Base-by-base conservation (phyloP, 2,329 filamentous ascomycete genomes). In the Epicoccum nigrum region DNA sequence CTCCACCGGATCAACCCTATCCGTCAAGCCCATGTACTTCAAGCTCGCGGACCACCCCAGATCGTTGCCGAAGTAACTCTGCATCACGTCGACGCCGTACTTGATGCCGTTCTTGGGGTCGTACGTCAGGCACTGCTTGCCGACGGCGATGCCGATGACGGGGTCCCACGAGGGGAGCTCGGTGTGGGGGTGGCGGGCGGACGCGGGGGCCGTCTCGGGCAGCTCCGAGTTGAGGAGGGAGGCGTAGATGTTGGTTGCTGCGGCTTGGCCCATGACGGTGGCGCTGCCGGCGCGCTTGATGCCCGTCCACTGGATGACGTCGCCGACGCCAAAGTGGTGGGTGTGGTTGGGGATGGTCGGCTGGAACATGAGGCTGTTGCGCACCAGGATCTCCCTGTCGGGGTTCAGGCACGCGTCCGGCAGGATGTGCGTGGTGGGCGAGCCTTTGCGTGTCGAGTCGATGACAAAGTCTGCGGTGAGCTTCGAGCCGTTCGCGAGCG, bases 211-310 rank as follows among this genome's bases (percentile, higher is more conserved):
- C 7, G 53, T 41, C 9, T 51, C 25, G 15, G 47, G 30, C 11
- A 62, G 55, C 38, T 74, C 71, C 1, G 64, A 63, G 48, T 72
- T 73, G 11, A 73, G 54, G n/a, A 73, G 71, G 3, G 63, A 62
- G 3, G 65, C 59, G 55, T 67, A 72, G 25, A 74, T 55, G 43
- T 92, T 92, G 45, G 80, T 73, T 6, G 84, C 88, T 3, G 83
- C 82, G 54, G 81, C 79, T 63, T 86, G 83, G 30, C 88, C 89
- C 78, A 86, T 85, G 65, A 88, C 83, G 81, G 92, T 89, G 27
- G 89, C 89, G 13, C 79, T 83, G 19, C 89, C 89, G 62, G 86
- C 90, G 35, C 89, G 86, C 77, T 91, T 92, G 75, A 93, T 91
- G 34, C 88, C 89, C 0, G 86, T 82, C 89, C 89, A 92, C 39